A percentile compares a stretch with the other conserved stretches of the same genome.
These are phyloP conservation scores for Cystofilobasidium capitatum DNA, from an alignment of 768 basidiomycete genomes.

Conservation along the genomic window DNA sequence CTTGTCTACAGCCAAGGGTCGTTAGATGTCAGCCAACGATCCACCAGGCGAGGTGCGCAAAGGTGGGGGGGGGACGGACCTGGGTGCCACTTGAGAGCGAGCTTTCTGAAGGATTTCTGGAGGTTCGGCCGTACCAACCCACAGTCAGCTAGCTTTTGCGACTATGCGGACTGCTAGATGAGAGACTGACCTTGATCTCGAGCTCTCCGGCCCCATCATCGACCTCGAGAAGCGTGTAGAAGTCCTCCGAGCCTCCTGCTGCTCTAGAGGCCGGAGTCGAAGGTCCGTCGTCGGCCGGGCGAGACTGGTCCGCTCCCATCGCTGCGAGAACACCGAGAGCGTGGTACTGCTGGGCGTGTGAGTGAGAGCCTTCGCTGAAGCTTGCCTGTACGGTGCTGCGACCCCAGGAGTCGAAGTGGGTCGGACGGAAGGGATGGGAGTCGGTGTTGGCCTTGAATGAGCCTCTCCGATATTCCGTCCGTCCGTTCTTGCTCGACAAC, in stretches of 20 bases:
- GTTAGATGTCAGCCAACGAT: conserved; percentile 5
- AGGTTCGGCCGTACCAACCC: too few relatives aligned
- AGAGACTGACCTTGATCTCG: conserved; percentile 62
- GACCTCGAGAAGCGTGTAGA: conserved; percentile 19
- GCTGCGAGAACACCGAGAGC: too few relatives aligned
- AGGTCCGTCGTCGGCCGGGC: not conserved
- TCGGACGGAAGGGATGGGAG: too few relatives aligned
- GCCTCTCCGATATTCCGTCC: too few relatives aligned
- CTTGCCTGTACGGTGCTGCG: too few relatives aligned
- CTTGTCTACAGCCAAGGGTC: conserved; percentile 44
- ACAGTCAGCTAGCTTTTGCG: conserved; percentile 10
- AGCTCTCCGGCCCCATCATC: conserved; percentile 66
- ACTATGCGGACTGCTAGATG: conserved; percentile 10
- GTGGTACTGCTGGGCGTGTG: too few relatives aligned
- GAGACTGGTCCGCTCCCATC: conserved; percentile 25
- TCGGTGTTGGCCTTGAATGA: too few relatives aligned
- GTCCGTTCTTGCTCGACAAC: too few relatives aligned
- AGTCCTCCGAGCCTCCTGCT: conserved; percentile 5
- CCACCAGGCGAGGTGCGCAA: conserved; percentile 20
- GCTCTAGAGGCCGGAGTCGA: not conserved
- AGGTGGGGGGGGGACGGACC: conserved; percentile 43
- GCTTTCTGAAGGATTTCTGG: conserved; percentile 72
- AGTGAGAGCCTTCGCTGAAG: too few relatives aligned
- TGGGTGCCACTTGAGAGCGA: conserved; percentile 76
- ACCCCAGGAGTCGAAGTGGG: too few relatives aligned